A percentile compares a stretch with the other conserved stretches of the same genome.
phyloP scores from a whole-genome alignment of 192 early-diverging fungal species.

The Chytriomyces sp. region DNA sequence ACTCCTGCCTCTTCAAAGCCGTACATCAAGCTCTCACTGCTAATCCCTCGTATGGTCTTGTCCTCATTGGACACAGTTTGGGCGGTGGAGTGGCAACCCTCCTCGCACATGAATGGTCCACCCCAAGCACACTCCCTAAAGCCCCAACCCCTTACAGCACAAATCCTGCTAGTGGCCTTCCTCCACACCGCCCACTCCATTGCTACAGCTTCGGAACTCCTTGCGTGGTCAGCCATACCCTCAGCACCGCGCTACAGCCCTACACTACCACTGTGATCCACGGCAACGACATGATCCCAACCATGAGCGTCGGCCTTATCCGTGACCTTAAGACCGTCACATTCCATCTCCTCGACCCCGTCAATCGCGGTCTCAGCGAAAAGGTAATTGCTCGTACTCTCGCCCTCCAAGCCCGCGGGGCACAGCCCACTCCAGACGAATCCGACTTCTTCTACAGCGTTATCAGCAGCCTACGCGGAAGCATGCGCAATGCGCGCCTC shows the following conservation, averaged over 20 bases:
- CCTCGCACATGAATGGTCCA: conserved; percentile 79
- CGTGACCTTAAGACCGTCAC: conserved; percentile 79
- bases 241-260: conserved; percentile 69
- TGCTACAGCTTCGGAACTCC: conserved; percentile 81
- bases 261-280: conserved; percentile 71
- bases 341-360: conserved; percentile 41
- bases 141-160: conserved; percentile 39
- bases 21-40: conserved; percentile 71
- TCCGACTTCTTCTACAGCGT: conserved; percentile 84
- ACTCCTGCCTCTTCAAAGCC: conserved; percentile 34
- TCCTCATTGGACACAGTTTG: conserved; percentile 85
- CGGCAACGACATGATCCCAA: conserved; percentile 75
- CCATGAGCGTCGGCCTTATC: conserved; percentile 75
- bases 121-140: conserved; percentile 39
- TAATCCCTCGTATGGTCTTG: conserved; percentile 78
- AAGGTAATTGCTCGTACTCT: conserved; percentile 45
- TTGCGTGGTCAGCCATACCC: conserved; percentile 44
- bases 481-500: conserved; percentile 78
- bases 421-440: conserved; percentile 44
- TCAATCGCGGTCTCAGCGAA: conserved; percentile 43
- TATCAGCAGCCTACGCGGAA: conserved; percentile 75
- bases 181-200: conserved; percentile 76
- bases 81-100: conserved; percentile 87
- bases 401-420: conserved; percentile 20
- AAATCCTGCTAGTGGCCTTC: conserved; percentile 21